phyloP scores from a whole-genome alignment of 805 yeast genomes.

The Metschnikowia sp. region DNA sequence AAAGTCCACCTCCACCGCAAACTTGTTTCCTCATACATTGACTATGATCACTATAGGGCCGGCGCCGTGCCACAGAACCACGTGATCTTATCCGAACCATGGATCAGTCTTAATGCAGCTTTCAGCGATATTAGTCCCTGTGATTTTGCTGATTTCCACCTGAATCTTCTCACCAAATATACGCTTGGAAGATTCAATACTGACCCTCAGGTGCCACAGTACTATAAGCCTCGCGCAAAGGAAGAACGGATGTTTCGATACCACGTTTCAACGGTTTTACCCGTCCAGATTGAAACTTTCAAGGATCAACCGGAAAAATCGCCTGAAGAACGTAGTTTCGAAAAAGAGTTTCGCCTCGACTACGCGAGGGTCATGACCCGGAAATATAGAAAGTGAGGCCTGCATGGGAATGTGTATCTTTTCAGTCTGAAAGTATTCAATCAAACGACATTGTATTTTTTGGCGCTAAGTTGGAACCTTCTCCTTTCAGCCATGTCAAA shows the following conservation, averaged over 20 bases:
- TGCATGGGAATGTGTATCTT: too few relatives aligned
- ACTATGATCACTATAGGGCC: slow-evolving; percentile 13
- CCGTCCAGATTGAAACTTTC: not conserved
- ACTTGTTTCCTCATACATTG: slow-evolving; percentile 6
- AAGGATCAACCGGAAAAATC: not conserved
- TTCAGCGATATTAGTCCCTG: slow-evolving; percentile 12
- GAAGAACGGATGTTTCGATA: slow-evolving; percentile 5
- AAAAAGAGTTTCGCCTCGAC: slow-evolving; percentile 3
- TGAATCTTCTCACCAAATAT: slow-evolving; percentile 8
- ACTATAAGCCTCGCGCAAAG: slow-evolving; percentile 7
- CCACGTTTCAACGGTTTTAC: not conserved
- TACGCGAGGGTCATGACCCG: slow-evolving; percentile 2
- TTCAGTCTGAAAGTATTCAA: too few relatives aligned
- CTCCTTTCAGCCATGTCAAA: too few relatives aligned
- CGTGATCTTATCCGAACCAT: slow-evolving; percentile 1
- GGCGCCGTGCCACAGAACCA: slow-evolving; percentile 5
- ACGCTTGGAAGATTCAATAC: slow-evolving; percentile 5
- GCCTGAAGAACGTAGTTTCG: not conserved
- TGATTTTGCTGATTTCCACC: slow-evolving; percentile 9
- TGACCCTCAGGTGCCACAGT: slow-evolving; percentile 12
- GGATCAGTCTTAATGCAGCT: slow-evolving; percentile 2
- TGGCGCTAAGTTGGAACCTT: too few relatives aligned
- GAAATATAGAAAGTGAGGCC: not conserved
- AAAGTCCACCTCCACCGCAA: slow-evolving; percentile 8
- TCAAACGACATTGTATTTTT: too few relatives aligned